Conservation (phyloP, 164 flowering plant genomes). For the Aristolochia fimbriata region DNA sequence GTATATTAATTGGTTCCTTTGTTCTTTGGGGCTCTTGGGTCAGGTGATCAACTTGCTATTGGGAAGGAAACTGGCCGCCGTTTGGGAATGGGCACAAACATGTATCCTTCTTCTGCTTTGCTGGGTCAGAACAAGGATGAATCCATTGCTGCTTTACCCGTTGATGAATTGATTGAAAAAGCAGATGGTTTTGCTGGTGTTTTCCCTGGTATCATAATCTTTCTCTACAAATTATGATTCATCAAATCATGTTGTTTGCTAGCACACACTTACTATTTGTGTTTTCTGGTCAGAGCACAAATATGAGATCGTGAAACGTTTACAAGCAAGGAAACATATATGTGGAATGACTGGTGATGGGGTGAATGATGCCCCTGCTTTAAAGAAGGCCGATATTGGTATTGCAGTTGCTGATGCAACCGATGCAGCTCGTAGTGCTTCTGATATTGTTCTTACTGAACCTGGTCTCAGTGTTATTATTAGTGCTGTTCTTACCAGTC, state of each 20-base stretch:
- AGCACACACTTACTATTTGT: background rate
- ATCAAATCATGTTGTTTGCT: background rate
- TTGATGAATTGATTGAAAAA: conserved; percentile 79
- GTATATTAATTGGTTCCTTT: background rate
- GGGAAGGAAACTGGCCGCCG: conserved; percentile 94
- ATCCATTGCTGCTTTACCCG: conserved; percentile 65
- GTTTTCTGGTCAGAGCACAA: conserved; percentile 51
- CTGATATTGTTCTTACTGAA: conserved; percentile 87
- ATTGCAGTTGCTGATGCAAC: conserved; percentile 95
- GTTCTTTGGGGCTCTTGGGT: conserved; percentile 1
- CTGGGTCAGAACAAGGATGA: conserved; percentile 73
- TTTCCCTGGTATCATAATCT: conserved; percentile 55
- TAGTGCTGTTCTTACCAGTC: conserved; percentile 80
- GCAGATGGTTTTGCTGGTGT: conserved; percentile 97
- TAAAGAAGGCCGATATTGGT: conserved; percentile 92
- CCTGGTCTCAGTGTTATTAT: conserved; percentile 90
- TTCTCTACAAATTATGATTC: background rate
- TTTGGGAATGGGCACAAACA: conserved; percentile 89
- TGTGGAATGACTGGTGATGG: conserved; percentile 99
- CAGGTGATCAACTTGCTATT: conserved; percentile 91
- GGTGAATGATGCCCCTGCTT: conserved; percentile 89
- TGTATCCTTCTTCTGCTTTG: conserved; percentile 86
- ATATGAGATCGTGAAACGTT: conserved; percentile 83
- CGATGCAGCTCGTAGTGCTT: conserved; percentile 97
- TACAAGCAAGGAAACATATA: conserved; percentile 84